These are phyloP conservation scores for Bocquillonia castaneifolia DNA, from an alignment of 441 rosid genomes.

Conservation along the genomic window DNA sequence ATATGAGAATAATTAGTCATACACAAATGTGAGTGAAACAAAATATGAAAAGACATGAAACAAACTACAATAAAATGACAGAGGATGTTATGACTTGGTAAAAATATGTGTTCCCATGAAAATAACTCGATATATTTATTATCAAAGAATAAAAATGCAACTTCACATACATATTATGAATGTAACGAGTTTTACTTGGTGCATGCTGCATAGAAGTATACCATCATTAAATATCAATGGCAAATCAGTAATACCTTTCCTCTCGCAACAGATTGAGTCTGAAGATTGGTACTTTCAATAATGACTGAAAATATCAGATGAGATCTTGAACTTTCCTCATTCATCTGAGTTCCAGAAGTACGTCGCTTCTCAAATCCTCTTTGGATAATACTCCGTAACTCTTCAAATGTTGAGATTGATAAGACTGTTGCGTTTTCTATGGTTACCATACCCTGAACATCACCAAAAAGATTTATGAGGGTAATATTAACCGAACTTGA, in stretches of 20 bases:
- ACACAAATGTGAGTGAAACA: not conserved
- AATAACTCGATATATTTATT: not conserved
- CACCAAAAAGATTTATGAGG: too few relatives aligned
- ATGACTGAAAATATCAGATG: conserved; percentile 82
- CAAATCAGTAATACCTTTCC: conserved; percentile 58
- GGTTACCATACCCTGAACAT: conserved; percentile 79
- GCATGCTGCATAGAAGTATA: not conserved
- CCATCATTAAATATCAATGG: not conserved
- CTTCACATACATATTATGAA: not conserved
- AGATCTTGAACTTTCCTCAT: conserved; percentile 94
- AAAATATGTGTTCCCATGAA: too few relatives aligned
- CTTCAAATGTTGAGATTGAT: conserved; percentile 69
- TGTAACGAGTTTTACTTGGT: too few relatives aligned
- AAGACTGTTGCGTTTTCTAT: conserved; percentile 79
- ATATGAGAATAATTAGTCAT: conserved; percentile 13
- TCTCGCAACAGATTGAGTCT: conserved; percentile 79
- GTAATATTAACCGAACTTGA: too few relatives aligned
- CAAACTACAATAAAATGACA: not conserved
- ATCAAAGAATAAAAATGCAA: not conserved
- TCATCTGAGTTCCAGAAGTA: conserved; percentile 89
- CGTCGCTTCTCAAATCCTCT: conserved; percentile 83
- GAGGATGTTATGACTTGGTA: too few relatives aligned
- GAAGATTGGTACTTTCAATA: conserved; percentile 88
- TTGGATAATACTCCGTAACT: conserved; percentile 58
- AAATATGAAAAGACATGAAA: too few relatives aligned